phyloP scores from a whole-genome alignment of 768 basidiomycete species.

The Kwoniella sp. region DNA sequence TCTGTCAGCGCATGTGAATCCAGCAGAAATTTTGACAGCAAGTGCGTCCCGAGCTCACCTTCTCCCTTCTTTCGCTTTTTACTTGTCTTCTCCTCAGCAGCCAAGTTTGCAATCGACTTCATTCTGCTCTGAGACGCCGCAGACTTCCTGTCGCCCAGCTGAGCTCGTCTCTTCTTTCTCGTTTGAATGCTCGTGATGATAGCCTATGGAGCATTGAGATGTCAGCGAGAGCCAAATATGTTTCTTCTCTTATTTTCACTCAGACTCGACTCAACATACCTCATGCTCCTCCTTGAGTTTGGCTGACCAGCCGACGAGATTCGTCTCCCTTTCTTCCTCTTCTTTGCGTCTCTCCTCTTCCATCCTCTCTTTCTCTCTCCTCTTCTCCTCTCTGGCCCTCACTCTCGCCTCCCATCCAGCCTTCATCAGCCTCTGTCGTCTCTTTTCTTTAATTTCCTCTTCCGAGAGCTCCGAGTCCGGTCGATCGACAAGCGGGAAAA shows the following conservation, averaged over 20 bases:
- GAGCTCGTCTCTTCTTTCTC: conserved; percentile 73
- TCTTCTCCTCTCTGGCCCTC: conserved; percentile 81
- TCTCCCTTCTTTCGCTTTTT: conserved; percentile 74
- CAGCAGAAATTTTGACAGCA: neutral
- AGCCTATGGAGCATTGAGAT: conserved; percentile 59
- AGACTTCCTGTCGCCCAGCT: conserved; percentile 86
- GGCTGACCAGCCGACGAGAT: conserved; percentile 73
- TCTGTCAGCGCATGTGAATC: neutral
- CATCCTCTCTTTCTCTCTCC: conserved; percentile 68
- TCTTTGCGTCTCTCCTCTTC: conserved; percentile 59
- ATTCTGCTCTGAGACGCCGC: conserved; percentile 92
- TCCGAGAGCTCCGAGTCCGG: conserved; percentile 92
- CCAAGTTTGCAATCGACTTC: conserved; percentile 91
- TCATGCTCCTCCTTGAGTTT: conserved; percentile 78
- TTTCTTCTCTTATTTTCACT: too few relatives aligned
- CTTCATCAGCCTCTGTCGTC: conserved; percentile 87
- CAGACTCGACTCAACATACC: conserved; percentile 58
- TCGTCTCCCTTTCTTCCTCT: conserved; percentile 72
- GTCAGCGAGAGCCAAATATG: neutral
- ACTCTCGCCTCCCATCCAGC: conserved; percentile 89
- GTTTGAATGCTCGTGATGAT: conserved; percentile 85
- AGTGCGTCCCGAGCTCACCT: conserved; percentile 60
- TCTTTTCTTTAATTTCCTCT: conserved; percentile 89
- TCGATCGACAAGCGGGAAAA: conserved; percentile 86
- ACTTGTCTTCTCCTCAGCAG: conserved; percentile 76